Conservation (phyloP, 129 eudicot species). For the Glebionis coronaria region DNA sequence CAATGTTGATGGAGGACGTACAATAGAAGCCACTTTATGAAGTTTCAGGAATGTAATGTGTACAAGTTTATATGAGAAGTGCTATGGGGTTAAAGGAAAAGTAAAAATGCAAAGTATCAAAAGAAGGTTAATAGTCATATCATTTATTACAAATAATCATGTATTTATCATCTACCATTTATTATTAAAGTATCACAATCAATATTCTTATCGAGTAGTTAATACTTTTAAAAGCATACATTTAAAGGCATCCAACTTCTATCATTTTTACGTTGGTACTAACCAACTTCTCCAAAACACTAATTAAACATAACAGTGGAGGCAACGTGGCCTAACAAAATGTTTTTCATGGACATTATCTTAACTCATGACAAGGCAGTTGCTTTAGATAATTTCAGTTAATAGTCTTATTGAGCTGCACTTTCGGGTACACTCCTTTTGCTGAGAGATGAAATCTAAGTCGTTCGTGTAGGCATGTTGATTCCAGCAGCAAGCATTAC, state of each 20-base stretch:
- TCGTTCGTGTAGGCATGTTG: too few relatives aligned
- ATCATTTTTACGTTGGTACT: neutral
- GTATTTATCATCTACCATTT: too few relatives aligned
- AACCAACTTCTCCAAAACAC: neutral
- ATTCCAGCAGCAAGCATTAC: too few relatives aligned
- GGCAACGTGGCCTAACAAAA: conserved; percentile 10
- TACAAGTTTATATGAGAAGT: neutral
- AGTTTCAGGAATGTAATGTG: conserved; percentile 14
- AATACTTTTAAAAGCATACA: too few relatives aligned
- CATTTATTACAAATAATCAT: too few relatives aligned
- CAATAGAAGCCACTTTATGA: conserved; percentile 43
- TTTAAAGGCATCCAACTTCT: too few relatives aligned
- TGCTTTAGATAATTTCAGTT: too few relatives aligned
- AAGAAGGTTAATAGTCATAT: neutral
- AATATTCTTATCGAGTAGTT: neutral
- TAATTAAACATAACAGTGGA: conserved; percentile 4
- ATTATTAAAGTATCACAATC: too few relatives aligned
- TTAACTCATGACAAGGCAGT: too few relatives aligned
- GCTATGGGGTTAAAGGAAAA: conserved; percentile 11
- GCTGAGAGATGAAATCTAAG: too few relatives aligned
- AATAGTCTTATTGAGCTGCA: too few relatives aligned
- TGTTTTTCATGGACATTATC: neutral
- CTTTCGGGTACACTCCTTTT: too few relatives aligned
- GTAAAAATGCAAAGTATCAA: neutral
- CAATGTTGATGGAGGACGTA: conserved; percentile 40